Base-by-base conservation (phyloP, 176 grass and related monocot genomes). In the Rhynchospora pubera region DNA sequence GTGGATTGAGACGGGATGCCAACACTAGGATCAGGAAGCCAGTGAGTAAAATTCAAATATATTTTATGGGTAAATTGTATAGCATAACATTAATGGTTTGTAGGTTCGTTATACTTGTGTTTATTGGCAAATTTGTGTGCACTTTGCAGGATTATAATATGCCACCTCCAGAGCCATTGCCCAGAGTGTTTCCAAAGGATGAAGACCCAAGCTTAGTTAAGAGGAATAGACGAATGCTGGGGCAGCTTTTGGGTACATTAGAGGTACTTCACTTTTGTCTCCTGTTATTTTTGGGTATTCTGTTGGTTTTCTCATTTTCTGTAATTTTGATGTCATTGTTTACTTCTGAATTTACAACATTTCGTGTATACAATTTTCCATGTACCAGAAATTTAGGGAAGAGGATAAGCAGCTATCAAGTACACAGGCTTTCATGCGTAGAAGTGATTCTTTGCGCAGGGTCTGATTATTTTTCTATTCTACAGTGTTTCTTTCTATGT, bases 181-280 rank as follows among this genome's bases (percentile, higher is more conserved):
- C 96, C 0, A 94, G 96, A 90, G 91, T 89, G 42, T 84, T 88
- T 47, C 93, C 89, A 59, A 94, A 90, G 82, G 78, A 86, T 55
- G 87, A 95, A 26, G 92, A 95, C 22, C 90, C 88, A 6, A 91
- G 83, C 72, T 84, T 99, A 82, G 84, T 95, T 39, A 99, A 88
- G 65, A 99, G 96, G 79, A 99, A 99, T 53, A 94, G 22, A 47
- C 91, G 92, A 78, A 95, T 99, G 96, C 84, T 99, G n/a, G 96
- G 96, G 47, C 93, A 99, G 68, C 92, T 99, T 50, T 80, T 99
- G 2, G 96, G 96, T 74, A 99, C 96, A 23, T 84, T 99, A 79
- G 87, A 93, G 96, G 96, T 99, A 90, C 65, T 77, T 14, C 11
- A 45, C 16, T 74, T 79, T 45, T 85, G 23, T 69, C 12, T 28